Conservation (phyloP, 2,329 filamentous ascomycete species). For the Botrytis sinoallii region DNA sequence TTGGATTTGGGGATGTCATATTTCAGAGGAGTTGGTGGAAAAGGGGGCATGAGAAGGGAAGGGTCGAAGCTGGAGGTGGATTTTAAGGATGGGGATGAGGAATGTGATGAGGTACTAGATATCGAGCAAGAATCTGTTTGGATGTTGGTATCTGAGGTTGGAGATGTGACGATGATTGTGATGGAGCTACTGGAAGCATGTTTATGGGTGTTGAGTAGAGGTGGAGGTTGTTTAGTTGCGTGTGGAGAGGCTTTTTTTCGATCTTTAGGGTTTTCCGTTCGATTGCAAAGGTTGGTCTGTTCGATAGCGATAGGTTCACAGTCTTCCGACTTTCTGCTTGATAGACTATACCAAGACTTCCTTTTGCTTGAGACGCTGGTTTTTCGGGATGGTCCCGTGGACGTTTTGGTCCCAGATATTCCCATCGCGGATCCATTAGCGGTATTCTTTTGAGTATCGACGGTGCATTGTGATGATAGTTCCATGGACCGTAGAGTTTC, state of each 20-base stretch:
- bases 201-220: slow-evolving; percentile 19
- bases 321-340: not conserved
- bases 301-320: not conserved
- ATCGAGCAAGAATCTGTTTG: slow-evolving; percentile 1
- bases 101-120: not conserved
- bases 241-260: not conserved
- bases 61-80: slow-evolving; percentile 19
- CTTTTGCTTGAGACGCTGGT: not conserved
- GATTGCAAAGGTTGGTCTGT: not conserved
- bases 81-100: not conserved
- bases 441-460: not conserved
- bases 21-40: slow-evolving; percentile 10
- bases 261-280: not conserved
- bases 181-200: slow-evolving; percentile 22
- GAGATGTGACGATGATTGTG: slow-evolving; percentile 32
- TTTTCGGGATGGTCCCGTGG: not conserved
- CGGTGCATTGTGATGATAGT: not conserved
- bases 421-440: not conserved
- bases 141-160: slow-evolving; percentile 27
- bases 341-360: slow-evolving; percentile 7
- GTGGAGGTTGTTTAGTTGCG: not conserved
- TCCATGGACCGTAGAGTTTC: not conserved
- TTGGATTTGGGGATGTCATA: slow-evolving; percentile 23
- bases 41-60: slow-evolving; percentile 28
- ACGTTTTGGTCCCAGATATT: not conserved